Conservation (phyloP, 345 rosid species). For the Citrus glauca region DNA sequence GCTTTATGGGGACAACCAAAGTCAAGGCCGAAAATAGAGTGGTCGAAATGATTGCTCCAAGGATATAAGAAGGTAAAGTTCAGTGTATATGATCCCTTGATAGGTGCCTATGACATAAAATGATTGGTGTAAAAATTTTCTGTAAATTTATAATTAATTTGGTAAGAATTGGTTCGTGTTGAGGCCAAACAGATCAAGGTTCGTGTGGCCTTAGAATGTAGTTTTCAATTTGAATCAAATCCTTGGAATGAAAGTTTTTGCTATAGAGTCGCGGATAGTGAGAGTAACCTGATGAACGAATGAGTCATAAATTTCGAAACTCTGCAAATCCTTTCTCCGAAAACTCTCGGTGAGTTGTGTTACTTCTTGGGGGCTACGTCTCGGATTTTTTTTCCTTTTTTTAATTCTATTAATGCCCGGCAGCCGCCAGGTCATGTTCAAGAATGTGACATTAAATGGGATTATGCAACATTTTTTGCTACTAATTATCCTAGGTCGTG, state of each 20-base stretch:
- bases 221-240: constrained; percentile 1
- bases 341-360: neutral
- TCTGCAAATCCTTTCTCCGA: no score
- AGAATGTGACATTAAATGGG: neutral
- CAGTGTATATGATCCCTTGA: constrained; percentile 14
- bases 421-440: neutral
- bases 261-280: neutral
- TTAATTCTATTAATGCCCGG: neutral
- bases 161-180: neutral
- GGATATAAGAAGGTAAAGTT: constrained; percentile 10
- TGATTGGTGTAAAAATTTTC: constrained; percentile 27
- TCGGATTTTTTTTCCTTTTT: neutral
- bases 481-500: neutral
- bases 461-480: neutral
- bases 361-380: neutral
- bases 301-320: neutral
- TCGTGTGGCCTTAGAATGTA: constrained; percentile 2
- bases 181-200: constrained; percentile 8
- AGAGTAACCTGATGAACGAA: neutral
- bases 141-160: constrained; percentile 22
- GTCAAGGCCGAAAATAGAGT: neutral
- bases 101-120: constrained; percentile 4
- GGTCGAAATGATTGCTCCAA: constrained; percentile 1
- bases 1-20: constrained; percentile 9
- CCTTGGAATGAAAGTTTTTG: constrained; percentile 4